phyloP scores from a whole-genome alignment of 1,284 basidiomycete genomes.

The Ustilago sp. region DNA sequence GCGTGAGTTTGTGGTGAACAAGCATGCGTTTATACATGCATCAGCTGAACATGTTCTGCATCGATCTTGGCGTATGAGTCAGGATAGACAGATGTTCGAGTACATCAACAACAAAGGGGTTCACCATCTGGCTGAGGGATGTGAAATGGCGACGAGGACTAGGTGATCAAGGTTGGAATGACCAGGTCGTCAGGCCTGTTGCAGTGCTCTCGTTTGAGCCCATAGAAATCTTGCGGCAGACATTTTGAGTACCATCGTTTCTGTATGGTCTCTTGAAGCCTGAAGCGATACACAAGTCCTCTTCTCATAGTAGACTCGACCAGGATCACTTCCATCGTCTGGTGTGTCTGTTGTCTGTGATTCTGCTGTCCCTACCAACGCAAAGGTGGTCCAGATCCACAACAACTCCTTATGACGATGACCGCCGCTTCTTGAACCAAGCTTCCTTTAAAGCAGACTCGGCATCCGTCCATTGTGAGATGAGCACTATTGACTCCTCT shows the following conservation, averaged over 20 bases:
- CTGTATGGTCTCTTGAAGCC: too few species aligned
- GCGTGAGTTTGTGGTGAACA: not conserved
- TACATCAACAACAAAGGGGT: not conserved
- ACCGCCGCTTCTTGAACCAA: not conserved
- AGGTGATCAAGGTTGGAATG: too few species aligned
- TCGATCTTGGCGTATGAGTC: not conserved
- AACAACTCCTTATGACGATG: not conserved
- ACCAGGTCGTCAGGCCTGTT: too few species aligned
- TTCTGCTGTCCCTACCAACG: not conserved
- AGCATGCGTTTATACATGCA: not conserved
- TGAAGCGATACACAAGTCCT: too few species aligned
- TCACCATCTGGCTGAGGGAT: not conserved
- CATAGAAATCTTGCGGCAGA: too few species aligned
- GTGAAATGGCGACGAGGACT: not conserved
- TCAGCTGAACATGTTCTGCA: not conserved
- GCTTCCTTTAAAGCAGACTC: not conserved
- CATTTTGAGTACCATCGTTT: too few species aligned
- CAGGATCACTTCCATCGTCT: too few species aligned
- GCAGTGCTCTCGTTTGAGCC: too few species aligned
- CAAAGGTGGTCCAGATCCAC: not conserved
- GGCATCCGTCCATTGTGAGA: not conserved
- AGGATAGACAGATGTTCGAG: not conserved
- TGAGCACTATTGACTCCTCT: not conserved
- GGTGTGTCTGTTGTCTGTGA: not conserved
- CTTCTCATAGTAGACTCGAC: too few species aligned